Base-by-base conservation (phyloP, 768 basidiomycete species). In the Coprinellus micaceus region DNA sequence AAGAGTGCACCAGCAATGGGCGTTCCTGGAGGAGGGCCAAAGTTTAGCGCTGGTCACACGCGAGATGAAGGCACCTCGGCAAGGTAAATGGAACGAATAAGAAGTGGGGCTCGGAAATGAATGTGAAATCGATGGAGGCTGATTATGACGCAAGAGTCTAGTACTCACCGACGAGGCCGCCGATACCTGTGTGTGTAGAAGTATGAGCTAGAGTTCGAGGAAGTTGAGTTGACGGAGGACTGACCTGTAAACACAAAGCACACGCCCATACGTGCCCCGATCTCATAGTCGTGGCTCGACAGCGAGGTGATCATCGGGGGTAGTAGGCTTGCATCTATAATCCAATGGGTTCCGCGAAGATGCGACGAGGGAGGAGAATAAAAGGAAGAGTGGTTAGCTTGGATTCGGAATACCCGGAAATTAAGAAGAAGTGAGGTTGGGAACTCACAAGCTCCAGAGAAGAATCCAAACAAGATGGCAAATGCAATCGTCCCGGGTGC, bases 1-100 rank as follows among this genome's bases (percentile, higher is more conserved):
- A 86, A 74, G 25, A 86, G 67, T 3, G 82, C 78, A 0, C 85
- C 85, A 30, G 77, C 77, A 54, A 85, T 78, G 1, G 85, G 84
- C 0, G 81, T 77, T 13, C 83, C 83, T 77, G 53, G 33, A 49
- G 53, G 41, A 22, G n/a, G 10, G 40, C 5, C 40, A 43, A 21
- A 17, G n/a, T 43, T 37, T 19, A 15, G 19, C n/a, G 6, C 40
- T 21, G n/a, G 40, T 33, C 33, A 43, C 40, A 19, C 7, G 13
- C 7, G 15, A 43, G 9, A 9, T 37, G 36, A 17, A 37, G 36
- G 17, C 17, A 30, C 12, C n/a, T 12, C 4, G 21, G 2, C 22
- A 25, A 37, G n/a, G 12, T 3, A 26, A 37, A 29, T 21, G 26
- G 45, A 26, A 28, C 25, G 17, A 37, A 17, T 37, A 37, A 37